Evolutionary conservation across 768 basidiomycete genomes (phyloP).

Genomic region (Termitomyces sp.): DNA sequence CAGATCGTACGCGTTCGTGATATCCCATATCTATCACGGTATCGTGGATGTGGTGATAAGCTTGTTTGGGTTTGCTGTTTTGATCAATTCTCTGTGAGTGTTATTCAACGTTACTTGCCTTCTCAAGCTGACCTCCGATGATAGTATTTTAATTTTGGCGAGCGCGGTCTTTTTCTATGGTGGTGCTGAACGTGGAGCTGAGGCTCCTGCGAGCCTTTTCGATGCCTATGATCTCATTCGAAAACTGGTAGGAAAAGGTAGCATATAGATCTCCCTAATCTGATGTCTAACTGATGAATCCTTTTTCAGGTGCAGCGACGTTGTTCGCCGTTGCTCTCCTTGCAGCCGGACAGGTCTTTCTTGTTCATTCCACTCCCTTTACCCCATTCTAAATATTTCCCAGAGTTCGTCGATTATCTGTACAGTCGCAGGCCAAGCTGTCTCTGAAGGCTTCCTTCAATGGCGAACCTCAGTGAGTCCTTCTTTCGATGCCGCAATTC

Average conservation of each 20-base stretch:
- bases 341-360: constrained; percentile 67
- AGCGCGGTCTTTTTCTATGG: constrained; percentile 75
- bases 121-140: not conserved
- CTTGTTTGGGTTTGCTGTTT: constrained; percentile 79
- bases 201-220: constrained; percentile 67
- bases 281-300: not conserved
- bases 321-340: constrained; percentile 87
- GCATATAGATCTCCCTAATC: constrained; percentile 15
- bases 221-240: constrained; percentile 78
- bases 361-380: not conserved
- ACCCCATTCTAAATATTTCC: not conserved
- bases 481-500: not conserved
- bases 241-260: constrained; percentile 64
- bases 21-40: constrained; percentile 61
- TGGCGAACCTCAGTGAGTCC: constrained; percentile 74
- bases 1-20: constrained; percentile 50
- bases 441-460: constrained; percentile 85
- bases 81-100: constrained; percentile 79
- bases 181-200: constrained; percentile 17
- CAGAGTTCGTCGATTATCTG: constrained; percentile 84
- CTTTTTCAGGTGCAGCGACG: constrained; percentile 64
- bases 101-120: constrained; percentile 9
- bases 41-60: constrained; percentile 63
- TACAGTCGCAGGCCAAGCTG: constrained; percentile 86
- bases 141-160: constrained; percentile 78